These are phyloP conservation scores for Agaricales sp. DNA, from an alignment of 1,284 basidiomycete species.

Conservation along the genomic window DNA sequence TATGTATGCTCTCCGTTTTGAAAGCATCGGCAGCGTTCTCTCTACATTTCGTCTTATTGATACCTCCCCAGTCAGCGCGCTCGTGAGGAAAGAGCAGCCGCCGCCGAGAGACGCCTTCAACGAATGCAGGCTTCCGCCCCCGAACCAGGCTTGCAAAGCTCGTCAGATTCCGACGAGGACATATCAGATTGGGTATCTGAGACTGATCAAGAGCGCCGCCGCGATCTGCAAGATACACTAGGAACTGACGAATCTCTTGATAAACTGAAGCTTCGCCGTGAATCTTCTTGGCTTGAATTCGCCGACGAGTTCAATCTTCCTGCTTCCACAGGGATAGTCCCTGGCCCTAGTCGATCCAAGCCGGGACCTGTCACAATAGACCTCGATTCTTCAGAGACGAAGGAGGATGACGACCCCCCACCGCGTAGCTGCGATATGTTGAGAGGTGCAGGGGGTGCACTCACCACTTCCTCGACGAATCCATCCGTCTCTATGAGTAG, in stretches of 20 bases:
- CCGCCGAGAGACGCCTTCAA: constrained; percentile 52
- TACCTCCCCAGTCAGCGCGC: constrained; percentile 49
- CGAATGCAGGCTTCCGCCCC: constrained; percentile 24
- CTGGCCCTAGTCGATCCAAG: neutral
- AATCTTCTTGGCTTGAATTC: constrained; percentile 32
- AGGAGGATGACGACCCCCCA: neutral
- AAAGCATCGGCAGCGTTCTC: neutral
- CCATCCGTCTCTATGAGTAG: no score
- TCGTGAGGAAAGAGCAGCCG: constrained; percentile 61
- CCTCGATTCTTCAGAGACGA: neutral
- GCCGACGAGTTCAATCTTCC: constrained; percentile 30
- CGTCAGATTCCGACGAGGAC: constrained; percentile 23
- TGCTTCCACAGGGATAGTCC: neutral
- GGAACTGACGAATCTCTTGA: constrained; percentile 27
- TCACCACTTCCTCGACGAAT: no score
- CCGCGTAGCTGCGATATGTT: neutral
- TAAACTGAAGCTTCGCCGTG: constrained; percentile 17
- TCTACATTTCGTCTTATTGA: neutral
- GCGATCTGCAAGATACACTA: constrained; percentile 30
- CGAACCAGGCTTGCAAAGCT: constrained; percentile 17
- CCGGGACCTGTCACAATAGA: neutral
- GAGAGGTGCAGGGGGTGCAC: no score
- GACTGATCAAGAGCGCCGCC: constrained; percentile 46
- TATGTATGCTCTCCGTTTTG: constrained; percentile 16
- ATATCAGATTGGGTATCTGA: constrained; percentile 29